phyloP scores from a whole-genome alignment of 1,284 basidiomycete genomes.

The Malassezia cuniculi region DNA sequence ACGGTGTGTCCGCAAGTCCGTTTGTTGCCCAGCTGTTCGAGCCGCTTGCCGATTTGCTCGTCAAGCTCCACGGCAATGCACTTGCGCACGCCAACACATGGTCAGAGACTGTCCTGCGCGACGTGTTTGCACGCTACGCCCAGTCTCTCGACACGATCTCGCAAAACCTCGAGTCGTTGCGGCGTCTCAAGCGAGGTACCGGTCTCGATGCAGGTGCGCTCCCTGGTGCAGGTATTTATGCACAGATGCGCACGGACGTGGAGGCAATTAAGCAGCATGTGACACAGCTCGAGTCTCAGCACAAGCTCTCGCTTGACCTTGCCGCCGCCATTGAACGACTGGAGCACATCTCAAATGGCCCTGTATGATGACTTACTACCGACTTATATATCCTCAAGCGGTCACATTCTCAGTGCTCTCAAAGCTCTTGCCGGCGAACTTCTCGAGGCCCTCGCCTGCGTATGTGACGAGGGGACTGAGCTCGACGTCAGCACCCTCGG shows the following conservation, averaged over 20 bases:
- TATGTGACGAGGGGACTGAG: constrained; percentile 78
- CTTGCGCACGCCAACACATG: constrained; percentile 8
- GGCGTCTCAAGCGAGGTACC: constrained; percentile 29
- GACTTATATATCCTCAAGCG: too few relatives aligned
- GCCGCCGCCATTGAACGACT: too few relatives aligned
- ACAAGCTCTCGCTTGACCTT: too few relatives aligned
- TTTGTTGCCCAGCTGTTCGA: constrained; percentile 69
- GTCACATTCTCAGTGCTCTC: constrained; percentile 33
- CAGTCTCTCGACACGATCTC: constrained; percentile 27
- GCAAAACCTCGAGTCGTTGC: constrained; percentile 35
- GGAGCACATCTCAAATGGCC: too few relatives aligned
- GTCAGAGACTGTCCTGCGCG: constrained; percentile 14
- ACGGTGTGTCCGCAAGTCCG: constrained; percentile 52
- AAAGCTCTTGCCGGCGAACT: constrained; percentile 64
- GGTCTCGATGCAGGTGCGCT: neutral
- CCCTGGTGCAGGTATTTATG: constrained; percentile 3
- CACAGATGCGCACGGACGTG: constrained; percentile 5
- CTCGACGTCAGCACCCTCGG: constrained; percentile 67
- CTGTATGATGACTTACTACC: too few relatives aligned
- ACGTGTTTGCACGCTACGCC: constrained; percentile 17
- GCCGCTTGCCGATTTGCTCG: constrained; percentile 51
- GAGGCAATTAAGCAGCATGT: neutral
- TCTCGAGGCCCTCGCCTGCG: constrained; percentile 76
- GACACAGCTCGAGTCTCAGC: neutral
- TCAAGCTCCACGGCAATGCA: constrained; percentile 5